These are phyloP conservation scores for Tricholoma hemisulphureum DNA, from an alignment of 768 basidiomycete genomes.

Conservation along the genomic window DNA sequence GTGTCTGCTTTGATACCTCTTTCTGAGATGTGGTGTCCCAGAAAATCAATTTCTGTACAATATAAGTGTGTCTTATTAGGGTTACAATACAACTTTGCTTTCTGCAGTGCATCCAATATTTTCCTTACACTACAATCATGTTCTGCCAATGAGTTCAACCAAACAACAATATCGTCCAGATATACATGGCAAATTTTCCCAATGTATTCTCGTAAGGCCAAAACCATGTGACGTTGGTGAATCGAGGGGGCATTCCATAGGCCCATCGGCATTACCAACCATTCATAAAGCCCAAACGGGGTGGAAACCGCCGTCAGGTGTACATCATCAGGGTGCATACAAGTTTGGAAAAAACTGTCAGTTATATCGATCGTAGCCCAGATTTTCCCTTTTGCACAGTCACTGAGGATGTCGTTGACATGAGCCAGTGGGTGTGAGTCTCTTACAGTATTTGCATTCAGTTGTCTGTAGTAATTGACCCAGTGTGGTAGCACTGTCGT, in stretches of 20 bases:
- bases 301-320: too few relatives aligned
- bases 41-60: neutral
- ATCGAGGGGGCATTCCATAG: too few relatives aligned
- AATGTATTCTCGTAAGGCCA: neutral
- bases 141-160: neutral
- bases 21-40: neutral
- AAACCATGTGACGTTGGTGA: too few relatives aligned
- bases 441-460: neutral
- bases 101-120: neutral
- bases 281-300: too few relatives aligned
- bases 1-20: neutral
- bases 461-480: too few relatives aligned
- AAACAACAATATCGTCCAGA: neutral
- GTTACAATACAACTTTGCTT: neutral
- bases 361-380: neutral
- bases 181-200: too few relatives aligned
- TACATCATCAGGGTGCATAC: neutral
- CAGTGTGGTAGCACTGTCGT: neutral
- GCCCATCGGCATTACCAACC: too few relatives aligned
- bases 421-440: neutral
- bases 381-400: neutral
- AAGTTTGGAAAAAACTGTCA: neutral
- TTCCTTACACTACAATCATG: neutral
- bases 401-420: neutral
- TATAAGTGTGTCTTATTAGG: neutral